Base-by-base conservation (phyloP, 2,329 filamentous ascomycete genomes). In the Macroventuria anomochaeta region DNA sequence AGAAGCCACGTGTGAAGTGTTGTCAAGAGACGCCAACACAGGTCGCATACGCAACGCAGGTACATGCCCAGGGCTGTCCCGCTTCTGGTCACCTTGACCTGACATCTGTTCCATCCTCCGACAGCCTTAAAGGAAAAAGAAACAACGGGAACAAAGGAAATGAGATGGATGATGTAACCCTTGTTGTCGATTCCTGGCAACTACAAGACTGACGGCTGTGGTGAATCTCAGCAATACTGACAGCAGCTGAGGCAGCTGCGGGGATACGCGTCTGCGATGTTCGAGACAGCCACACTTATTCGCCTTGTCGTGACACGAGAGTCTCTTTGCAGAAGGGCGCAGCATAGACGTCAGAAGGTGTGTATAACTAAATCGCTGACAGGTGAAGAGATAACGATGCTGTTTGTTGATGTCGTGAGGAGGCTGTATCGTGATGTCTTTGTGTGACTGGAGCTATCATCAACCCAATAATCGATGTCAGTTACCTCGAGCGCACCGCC, bases 1-100 rank as follows among this genome's bases (percentile, higher is more conserved):
- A 21, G 32, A 7, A 39, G 38, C 44, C 51, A 54, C 43, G 43
- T 54, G 51, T 29, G 39, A 32, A 28, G 43, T 20, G 18, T 11
- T 31, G n/a, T 26, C 20, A 6, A 31, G 15, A 44, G 36, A 31
- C 26, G 26, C 41, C 31, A 17, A 11, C 26, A 13, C 42, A 23
- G 36, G 32, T 33, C 15, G 42, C 38, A 38, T 15, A 38, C 21
- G 38, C 12, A 33, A 54, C 20, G 39, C 50, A 53, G 50, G 50
- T 42, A 53, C 33, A 23, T 26, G 34, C 49, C 31, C 17, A 21
- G 13, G 23, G n/a, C 25, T 7, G 3, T 40, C 37, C 31, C 21
- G 37, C 33, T 31, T 15, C 17, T 31, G 28, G 47, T 23, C 34
- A 20, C 18, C 17, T 26, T 33, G 11, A 18, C 20, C 28, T 26